phyloP scores from a whole-genome alignment of 2,329 filamentous ascomycete species.

The Cryphonectria parasitica region DNA sequence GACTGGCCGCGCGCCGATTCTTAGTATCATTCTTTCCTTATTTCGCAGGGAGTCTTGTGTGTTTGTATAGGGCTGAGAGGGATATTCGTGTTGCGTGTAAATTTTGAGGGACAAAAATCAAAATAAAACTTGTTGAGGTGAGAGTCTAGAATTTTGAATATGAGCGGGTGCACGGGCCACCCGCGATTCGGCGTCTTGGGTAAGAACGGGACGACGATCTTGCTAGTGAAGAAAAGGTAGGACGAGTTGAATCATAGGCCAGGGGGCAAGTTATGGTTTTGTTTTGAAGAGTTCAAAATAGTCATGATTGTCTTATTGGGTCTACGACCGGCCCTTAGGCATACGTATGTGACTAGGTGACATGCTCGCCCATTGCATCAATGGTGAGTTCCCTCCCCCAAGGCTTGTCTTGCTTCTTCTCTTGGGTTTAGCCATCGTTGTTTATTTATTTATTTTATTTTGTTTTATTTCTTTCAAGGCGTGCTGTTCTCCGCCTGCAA shows the following conservation, averaged over 20 bases:
- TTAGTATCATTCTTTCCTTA: slow-evolving; percentile 19
- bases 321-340: background rate
- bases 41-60: background rate
- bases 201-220: background rate
- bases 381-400: background rate
- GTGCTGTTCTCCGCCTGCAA: slow-evolving; percentile 22
- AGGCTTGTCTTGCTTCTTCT: background rate
- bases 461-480: background rate
- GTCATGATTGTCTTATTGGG: background rate
- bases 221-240: background rate
- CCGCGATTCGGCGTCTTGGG: background rate
- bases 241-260: background rate
- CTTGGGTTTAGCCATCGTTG: background rate
- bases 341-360: background rate
- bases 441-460: background rate
- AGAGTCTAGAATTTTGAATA: slow-evolving; percentile 17
- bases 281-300: background rate
- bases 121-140: background rate
- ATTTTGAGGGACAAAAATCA: background rate
- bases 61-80: background rate
- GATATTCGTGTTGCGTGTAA: background rate
- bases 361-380: background rate
- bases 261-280: background rate
- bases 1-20: slow-evolving; percentile 25
- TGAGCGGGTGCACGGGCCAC: slow-evolving; percentile 20